phyloP scores from a whole-genome alignment of 805 yeast genomes.

The Nematodospora valgi region DNA sequence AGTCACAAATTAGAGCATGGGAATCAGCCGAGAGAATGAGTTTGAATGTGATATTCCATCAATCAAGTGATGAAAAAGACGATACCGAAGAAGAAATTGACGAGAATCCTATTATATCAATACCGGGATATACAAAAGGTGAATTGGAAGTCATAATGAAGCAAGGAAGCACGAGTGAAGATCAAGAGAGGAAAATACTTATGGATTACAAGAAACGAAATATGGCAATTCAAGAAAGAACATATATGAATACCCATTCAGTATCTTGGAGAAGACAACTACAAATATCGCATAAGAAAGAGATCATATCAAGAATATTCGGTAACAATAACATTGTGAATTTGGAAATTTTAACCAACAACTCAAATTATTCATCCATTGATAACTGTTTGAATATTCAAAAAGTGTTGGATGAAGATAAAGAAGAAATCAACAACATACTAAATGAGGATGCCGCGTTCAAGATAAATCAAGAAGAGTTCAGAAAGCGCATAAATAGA shows the following conservation, averaged over 20 bases:
- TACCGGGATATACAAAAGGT: constrained; percentile 40
- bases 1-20: constrained; percentile 44
- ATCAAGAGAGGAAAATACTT: constrained; percentile 23
- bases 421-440: constrained; percentile 33
- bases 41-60: constrained; percentile 33
- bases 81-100: constrained; percentile 14
- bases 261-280: too few relatives aligned
- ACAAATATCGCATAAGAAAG: constrained; percentile 39
- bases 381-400: constrained; percentile 36
- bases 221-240: constrained; percentile 30
- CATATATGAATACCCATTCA: constrained; percentile 23
- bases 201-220: constrained; percentile 29
- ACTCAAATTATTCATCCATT: constrained; percentile 34
- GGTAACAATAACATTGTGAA: constrained; percentile 37
- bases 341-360: constrained; percentile 39
- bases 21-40: constrained; percentile 41
- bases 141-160: constrained; percentile 27
- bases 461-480: constrained; percentile 12
- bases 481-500: too few relatives aligned
- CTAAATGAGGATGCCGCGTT: constrained; percentile 32
- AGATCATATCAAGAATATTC: constrained; percentile 33
- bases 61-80: constrained; percentile 20
- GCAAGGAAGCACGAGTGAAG: constrained; percentile 10
- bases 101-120: constrained; percentile 18
- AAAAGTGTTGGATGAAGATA: constrained; percentile 40